Conservation (phyloP, 2,329 filamentous ascomycete species). For the Claviceps sp. region DNA sequence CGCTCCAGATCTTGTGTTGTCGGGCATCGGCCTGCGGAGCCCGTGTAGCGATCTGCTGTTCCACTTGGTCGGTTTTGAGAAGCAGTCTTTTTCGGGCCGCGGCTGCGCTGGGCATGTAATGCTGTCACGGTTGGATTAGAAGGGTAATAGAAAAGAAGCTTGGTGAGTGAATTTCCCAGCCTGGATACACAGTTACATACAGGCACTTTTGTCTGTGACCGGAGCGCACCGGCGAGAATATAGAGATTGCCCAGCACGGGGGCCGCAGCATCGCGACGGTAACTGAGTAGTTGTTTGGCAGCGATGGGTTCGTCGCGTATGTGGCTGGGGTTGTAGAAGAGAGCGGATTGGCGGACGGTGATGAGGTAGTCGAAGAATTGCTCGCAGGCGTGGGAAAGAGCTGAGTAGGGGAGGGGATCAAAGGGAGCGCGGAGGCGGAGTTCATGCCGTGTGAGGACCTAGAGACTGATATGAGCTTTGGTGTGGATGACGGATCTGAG, state of each 20-base stretch:
- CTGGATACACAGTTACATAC: constrained; percentile 16
- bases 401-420: constrained; percentile 41
- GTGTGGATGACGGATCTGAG: background rate
- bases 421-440: constrained; percentile 44
- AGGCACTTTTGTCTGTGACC: constrained; percentile 35
- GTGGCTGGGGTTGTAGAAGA: constrained; percentile 42
- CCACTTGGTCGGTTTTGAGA: constrained; percentile 34
- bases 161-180: no score
- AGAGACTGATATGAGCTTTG: background rate
- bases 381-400: constrained; percentile 41
- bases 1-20: constrained; percentile 34
- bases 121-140: constrained; percentile 13
- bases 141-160: background rate
- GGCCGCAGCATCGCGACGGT: constrained; percentile 43
- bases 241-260: constrained; percentile 45
- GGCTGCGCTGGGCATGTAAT: constrained; percentile 43
- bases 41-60: constrained; percentile 19
- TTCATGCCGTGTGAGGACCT: constrained; percentile 43
- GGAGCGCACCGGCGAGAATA: constrained; percentile 40
- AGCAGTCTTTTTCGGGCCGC: constrained; percentile 38
- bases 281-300: constrained; percentile 33
- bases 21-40: constrained; percentile 13
- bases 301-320: constrained; percentile 36
- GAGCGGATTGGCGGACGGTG: constrained; percentile 40
- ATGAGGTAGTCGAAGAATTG: constrained; percentile 47